These are phyloP conservation scores for Brasilioporus rufonigricans DNA, from an alignment of 768 basidiomycete genomes.

Conservation along the genomic window DNA sequence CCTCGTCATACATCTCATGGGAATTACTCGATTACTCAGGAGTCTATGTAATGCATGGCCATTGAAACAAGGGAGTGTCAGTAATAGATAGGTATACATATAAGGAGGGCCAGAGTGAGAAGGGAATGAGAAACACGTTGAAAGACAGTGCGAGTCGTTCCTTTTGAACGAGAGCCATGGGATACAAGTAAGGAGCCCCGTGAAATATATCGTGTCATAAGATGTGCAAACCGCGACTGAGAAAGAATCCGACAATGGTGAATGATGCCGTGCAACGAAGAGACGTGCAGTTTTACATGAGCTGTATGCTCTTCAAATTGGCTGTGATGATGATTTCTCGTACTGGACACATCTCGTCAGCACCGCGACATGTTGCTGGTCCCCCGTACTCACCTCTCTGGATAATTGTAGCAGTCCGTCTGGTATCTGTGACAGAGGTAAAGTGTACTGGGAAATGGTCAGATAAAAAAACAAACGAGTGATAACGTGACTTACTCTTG, in stretches of 20 bases:
- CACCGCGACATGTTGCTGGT: neutral
- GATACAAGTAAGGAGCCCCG: slow-evolving; percentile 15
- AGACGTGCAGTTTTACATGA: slow-evolving; percentile 25
- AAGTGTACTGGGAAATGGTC: slow-evolving; percentile 55
- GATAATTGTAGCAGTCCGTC: slow-evolving; percentile 71
- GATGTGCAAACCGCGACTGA: slow-evolving; percentile 11
- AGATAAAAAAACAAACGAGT: neutral
- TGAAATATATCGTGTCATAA: slow-evolving; percentile 16
- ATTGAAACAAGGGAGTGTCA: slow-evolving; percentile 8
- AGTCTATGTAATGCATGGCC: slow-evolving; percentile 4
- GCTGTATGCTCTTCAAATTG: slow-evolving; percentile 56
- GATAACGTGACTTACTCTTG: slow-evolving; percentile 49
- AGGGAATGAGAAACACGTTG: neutral
- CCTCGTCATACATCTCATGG: neutral
- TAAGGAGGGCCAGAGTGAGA: neutral
- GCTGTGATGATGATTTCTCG: slow-evolving; percentile 68
- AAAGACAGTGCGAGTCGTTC: slow-evolving; percentile 13
- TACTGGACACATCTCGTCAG: slow-evolving; percentile 38
- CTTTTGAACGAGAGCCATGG: slow-evolving; percentile 11
- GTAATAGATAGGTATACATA: slow-evolving; percentile 29
- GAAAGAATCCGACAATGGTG: slow-evolving; percentile 8
- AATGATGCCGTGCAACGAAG: slow-evolving; percentile 4
- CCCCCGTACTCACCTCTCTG: slow-evolving; percentile 52
- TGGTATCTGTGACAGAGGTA: slow-evolving; percentile 81
- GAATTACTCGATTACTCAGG: neutral